Percentiles rank a stretch among this genome's conserved stretches.
phyloP scores from a whole-genome alignment of 352 stramenopile genomes.

The Saprolegnia diclina region DNA sequence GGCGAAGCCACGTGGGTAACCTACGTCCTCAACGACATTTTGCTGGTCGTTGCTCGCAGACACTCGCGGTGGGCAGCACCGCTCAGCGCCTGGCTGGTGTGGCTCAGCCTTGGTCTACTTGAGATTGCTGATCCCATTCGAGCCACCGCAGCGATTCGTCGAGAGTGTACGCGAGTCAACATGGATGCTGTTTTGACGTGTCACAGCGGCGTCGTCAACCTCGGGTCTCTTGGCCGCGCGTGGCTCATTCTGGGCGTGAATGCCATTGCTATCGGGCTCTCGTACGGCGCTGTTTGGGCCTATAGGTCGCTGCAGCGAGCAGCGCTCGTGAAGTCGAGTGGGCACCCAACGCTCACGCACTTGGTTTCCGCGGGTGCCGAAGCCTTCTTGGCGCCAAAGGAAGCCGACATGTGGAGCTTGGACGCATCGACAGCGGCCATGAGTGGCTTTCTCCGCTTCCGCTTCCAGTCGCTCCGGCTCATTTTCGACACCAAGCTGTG shows the following conservation, averaged over 20 bases:
- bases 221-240: background rate
- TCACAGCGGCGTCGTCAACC: background rate
- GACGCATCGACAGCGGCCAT: background rate
- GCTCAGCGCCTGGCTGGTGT: background rate
- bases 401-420: background rate
- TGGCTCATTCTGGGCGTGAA: background rate
- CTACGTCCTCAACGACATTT: constrained; percentile 19
- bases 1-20: constrained; percentile 21
- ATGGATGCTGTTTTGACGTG: constrained; percentile 6
- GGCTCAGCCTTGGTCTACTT: background rate
- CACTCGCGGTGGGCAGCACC: background rate
- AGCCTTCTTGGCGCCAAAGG: background rate
- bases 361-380: background rate
- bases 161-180: background rate
- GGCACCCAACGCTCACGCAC: background rate
- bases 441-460: background rate
- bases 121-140: background rate
- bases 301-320: background rate
- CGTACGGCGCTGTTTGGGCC: background rate
- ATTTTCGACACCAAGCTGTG: constrained; percentile 1
- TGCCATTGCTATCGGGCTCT: background rate
- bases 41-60: background rate
- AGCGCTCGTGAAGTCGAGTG: background rate
- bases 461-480: background rate
- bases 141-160: background rate